These are phyloP conservation scores for Aspergillus homomorphus DNA, from an alignment of 495 filamentous ascomycete genomes.

Conservation along the genomic window DNA sequence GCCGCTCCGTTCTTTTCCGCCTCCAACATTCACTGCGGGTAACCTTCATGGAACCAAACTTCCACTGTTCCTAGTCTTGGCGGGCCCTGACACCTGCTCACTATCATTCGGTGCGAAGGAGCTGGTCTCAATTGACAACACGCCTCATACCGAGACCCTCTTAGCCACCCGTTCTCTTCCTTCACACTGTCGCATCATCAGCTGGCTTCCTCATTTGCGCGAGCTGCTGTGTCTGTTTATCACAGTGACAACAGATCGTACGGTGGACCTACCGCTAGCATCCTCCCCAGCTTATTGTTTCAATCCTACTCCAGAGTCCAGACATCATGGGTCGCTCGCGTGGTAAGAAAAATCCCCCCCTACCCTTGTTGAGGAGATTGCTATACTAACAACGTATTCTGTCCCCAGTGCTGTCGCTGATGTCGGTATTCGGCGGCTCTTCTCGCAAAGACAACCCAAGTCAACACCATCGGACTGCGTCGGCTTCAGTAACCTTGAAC, in stretches of 20 bases:
- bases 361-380: neutral
- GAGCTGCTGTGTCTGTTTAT: neutral
- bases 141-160: constrained; percentile 4
- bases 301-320: constrained; percentile 9
- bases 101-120: constrained; percentile 21
- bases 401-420: constrained; percentile 58
- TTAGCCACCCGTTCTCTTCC: constrained; percentile 8
- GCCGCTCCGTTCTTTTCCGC: constrained; percentile 12
- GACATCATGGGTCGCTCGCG: constrained; percentile 43
- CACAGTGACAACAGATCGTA: neutral
- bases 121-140: constrained; percentile 11
- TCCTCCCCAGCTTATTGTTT: constrained; percentile 9
- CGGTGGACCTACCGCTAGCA: constrained; percentile 11
- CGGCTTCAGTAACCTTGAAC: constrained; percentile 20
- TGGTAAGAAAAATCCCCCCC: constrained; percentile 26
- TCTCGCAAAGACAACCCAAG: constrained; percentile 30
- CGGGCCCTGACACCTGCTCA: constrained; percentile 19
- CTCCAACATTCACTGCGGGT: constrained; percentile 4
- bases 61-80: constrained; percentile 16
- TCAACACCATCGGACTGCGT: constrained; percentile 31
- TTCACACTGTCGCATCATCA: neutral
- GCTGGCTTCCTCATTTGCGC: constrained; percentile 4
- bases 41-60: constrained; percentile 16
- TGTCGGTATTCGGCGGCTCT: constrained; percentile 53
- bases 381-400: neutral